Evolutionary conservation across 805 yeast genomes (phyloP).

Genomic region (Pichia nanzhaoensis): DNA sequence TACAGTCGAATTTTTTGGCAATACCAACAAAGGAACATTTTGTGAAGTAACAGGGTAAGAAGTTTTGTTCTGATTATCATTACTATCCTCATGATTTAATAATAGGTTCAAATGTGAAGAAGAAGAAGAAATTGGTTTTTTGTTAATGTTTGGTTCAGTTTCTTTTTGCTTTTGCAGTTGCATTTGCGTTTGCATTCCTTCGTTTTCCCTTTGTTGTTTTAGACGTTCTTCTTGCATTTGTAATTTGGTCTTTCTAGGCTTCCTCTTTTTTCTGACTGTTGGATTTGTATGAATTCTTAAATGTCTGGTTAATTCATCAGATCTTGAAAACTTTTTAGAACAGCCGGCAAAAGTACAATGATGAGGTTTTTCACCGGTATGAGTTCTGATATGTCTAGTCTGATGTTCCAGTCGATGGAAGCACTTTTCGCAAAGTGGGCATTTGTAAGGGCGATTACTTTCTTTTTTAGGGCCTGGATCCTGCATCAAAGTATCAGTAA

Average conservation of each 20-base stretch:
- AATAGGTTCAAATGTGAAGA: background rate
- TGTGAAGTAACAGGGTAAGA: background rate
- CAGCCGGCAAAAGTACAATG: slow-evolving; percentile 70
- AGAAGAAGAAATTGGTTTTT: background rate
- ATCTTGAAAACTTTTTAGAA: slow-evolving; percentile 57
- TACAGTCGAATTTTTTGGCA: background rate
- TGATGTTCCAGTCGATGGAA: slow-evolving; percentile 74
- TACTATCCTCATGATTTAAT: background rate
- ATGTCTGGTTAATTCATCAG: slow-evolving; percentile 72
- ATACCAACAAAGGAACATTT: background rate
- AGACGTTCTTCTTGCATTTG: slow-evolving; percentile 13
- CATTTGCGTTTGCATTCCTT: no score
- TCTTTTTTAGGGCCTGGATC: slow-evolving; percentile 13
- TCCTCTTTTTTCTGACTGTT: slow-evolving; percentile 49
- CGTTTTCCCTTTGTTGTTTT: slow-evolving; percentile 9
- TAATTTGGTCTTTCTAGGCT: slow-evolving; percentile 20
- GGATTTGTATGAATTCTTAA: slow-evolving; percentile 68
- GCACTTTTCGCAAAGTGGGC: slow-evolving; percentile 69
- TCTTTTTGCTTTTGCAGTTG: background rate
- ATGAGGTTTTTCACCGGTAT: slow-evolving; percentile 79
- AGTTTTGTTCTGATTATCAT: background rate
- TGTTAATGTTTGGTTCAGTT: background rate
- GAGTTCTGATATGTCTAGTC: slow-evolving; percentile 72
- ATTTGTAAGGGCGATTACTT: slow-evolving; percentile 54
- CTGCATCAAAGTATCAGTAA: background rate